These are phyloP conservation scores for Berkeleyomyces rouxiae DNA, from an alignment of 2,329 filamentous ascomycete species.

Conservation along the genomic window DNA sequence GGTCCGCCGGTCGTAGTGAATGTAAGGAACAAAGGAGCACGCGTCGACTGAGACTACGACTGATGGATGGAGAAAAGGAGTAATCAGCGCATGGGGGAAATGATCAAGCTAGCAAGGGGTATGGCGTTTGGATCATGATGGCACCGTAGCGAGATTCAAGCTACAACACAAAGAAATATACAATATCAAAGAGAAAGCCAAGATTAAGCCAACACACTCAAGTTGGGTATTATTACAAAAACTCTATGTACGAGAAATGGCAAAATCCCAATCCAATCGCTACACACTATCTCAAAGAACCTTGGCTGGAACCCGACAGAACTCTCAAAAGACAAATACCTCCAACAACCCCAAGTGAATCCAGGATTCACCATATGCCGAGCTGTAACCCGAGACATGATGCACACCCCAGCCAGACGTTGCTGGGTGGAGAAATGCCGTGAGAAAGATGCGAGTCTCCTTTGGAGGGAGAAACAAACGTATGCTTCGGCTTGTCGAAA, in stretches of 20 bases:
- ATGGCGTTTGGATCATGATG: too few species aligned
- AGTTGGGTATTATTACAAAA: slow-evolving; percentile 15
- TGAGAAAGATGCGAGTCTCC: too few species aligned
- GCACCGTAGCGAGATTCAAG: neutral
- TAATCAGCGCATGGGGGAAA: too few species aligned
- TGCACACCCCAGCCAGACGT: neutral
- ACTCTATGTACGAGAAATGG: slow-evolving; percentile 13
- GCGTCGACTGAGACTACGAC: too few species aligned
- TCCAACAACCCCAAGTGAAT: neutral
- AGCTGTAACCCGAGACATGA: neutral
- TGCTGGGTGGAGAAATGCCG: neutral
- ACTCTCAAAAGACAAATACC: neutral
- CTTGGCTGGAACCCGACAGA: neutral
- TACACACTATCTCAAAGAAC: neutral
- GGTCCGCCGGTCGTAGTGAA: too few species aligned
- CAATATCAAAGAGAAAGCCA: neutral
- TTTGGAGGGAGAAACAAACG: neutral
- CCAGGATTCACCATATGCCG: neutral
- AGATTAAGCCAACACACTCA: slow-evolving; percentile 13
- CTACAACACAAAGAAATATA: neutral
- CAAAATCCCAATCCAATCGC: neutral
- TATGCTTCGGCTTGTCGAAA: neutral
- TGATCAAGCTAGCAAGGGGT: too few species aligned
- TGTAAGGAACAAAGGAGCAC: too few species aligned
- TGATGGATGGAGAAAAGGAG: too few species aligned